Base-by-base conservation (phyloP, 306 rosid species). In the Vicia villosa region DNA sequence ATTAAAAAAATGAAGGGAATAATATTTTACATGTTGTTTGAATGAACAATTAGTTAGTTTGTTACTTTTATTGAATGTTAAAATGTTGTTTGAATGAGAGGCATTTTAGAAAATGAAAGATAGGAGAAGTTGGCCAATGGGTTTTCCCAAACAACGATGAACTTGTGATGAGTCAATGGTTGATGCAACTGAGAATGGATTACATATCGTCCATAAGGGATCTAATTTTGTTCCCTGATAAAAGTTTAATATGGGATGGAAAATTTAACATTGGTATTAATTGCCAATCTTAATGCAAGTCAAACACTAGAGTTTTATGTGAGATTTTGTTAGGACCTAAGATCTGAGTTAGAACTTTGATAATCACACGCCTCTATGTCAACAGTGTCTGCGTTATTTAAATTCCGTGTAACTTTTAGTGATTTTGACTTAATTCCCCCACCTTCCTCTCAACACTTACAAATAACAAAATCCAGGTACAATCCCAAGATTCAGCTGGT, bases 401-500 rank as follows among this genome's bases (percentile, higher is more conserved):
- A 69, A 21, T 70, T 49, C 63, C 10, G 0, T 63, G 55, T n/a
- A 68, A 28, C 8, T 52, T 12, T 9, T 52, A 59, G 37, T 70
- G 80, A 77, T 75, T 80, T 69, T 74, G 55, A 60, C 73, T 76
- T 73, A 52, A 69, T 34, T 32, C 63, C 43, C 65, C 24, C 78
- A 22, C 57, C 37, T 5, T 70, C 40, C 36, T 13, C 15, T 37
- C 32, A 8, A 52, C 17, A 19, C 5, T 42, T 63, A 2, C 24
- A 6, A 65, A 61, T 46, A 54, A 62, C 69, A 60, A 22, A 37
- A 67, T 68, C 52, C 79, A 94, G 99, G 88, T 87, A 56, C 97
- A 94, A 82, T 88, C 96, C 0, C 86, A 88, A 80, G 92, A 88
- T 77, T 91, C 99, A 14, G 92, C 89, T 59, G 96, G 96, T 51